Conservation (phyloP, 139 green algal species). For the Chlamydomonas sp. region DNA sequence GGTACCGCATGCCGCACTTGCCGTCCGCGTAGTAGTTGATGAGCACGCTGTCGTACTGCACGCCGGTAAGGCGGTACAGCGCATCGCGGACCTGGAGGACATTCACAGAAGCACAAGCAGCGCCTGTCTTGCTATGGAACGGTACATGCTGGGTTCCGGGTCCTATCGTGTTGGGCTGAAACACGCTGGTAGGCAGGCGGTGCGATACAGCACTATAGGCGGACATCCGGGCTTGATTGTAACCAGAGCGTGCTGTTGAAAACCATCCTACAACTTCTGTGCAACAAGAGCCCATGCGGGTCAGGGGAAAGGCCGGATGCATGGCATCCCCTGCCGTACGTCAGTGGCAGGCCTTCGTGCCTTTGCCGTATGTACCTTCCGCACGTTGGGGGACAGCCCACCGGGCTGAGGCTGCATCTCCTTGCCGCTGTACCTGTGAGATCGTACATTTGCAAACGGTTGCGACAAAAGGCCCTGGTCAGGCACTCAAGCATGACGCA, state of each 20-base stretch:
- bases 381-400: conserved; percentile 12
- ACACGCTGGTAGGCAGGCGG: neutral
- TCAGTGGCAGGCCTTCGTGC: neutral
- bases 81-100: conserved; percentile 44
- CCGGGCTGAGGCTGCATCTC: conserved; percentile 45
- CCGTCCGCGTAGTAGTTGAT: conserved; percentile 63
- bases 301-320: neutral
- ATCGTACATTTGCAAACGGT: neutral
- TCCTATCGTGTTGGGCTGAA: neutral
- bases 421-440: conserved; percentile 54
- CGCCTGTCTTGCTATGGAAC: neutral
- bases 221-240: neutral
- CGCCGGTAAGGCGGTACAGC: conserved; percentile 16
- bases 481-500: neutral
- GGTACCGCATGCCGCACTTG: conserved; percentile 65
- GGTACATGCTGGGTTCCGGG: neutral
- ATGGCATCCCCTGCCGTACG: neutral
- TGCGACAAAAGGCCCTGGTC: neutral
- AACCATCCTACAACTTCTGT: neutral
- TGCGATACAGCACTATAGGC: neutral
- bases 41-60: conserved; percentile 52
- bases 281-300: neutral
- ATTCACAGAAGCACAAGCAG: neutral
- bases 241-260: no score
- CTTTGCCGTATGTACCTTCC: neutral